phyloP scores from a whole-genome alignment of 495 filamentous ascomycete genomes.

The Penicillium canariense region DNA sequence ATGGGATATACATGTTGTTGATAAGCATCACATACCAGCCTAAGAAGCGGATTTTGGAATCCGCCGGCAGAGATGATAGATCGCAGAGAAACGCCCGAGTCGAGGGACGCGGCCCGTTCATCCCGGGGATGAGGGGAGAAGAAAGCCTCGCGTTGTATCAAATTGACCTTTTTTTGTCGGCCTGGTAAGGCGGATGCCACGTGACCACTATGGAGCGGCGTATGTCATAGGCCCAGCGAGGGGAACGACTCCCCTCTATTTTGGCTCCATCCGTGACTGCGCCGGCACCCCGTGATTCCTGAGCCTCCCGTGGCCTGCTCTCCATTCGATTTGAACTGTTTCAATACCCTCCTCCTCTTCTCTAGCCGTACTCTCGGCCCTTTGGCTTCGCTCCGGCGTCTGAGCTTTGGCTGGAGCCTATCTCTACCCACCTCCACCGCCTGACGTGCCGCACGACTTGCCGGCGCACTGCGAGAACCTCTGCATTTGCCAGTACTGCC shows the following conservation, averaged over 20 bases:
- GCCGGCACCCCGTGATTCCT: slow-evolving; percentile 1
- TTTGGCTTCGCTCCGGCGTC: background rate
- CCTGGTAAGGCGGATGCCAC: slow-evolving; percentile 19
- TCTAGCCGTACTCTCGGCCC: background rate
- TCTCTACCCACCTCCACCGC: slow-evolving; percentile 14
- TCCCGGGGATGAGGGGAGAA: slow-evolving; percentile 22
- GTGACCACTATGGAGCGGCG: slow-evolving; percentile 36
- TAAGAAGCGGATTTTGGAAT: slow-evolving; percentile 83
- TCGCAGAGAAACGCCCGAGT: slow-evolving; percentile 65
- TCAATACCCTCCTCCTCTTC: background rate
- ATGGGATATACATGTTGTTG: background rate
- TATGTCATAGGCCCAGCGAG: slow-evolving; percentile 46
- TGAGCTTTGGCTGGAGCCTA: slow-evolving; percentile 25
- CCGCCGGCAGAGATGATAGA: slow-evolving; percentile 51
- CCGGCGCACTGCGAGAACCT: slow-evolving; percentile 4
- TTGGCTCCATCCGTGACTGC: slow-evolving; percentile 19
- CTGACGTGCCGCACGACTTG: slow-evolving; percentile 20
- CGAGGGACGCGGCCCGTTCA: slow-evolving; percentile 63
- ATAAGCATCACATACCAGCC: slow-evolving; percentile 66
- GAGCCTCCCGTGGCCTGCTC: background rate
- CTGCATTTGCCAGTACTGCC: slow-evolving; percentile 15
- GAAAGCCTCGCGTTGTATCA: background rate
- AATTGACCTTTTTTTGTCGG: background rate
- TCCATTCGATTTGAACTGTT: background rate
- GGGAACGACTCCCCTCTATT: slow-evolving; percentile 33